Percentiles rank a stretch among this genome's conserved stretches.
phyloP scores from a whole-genome alignment of 2,329 filamentous ascomycete species.

The Coniochaeta prunicola region DNA sequence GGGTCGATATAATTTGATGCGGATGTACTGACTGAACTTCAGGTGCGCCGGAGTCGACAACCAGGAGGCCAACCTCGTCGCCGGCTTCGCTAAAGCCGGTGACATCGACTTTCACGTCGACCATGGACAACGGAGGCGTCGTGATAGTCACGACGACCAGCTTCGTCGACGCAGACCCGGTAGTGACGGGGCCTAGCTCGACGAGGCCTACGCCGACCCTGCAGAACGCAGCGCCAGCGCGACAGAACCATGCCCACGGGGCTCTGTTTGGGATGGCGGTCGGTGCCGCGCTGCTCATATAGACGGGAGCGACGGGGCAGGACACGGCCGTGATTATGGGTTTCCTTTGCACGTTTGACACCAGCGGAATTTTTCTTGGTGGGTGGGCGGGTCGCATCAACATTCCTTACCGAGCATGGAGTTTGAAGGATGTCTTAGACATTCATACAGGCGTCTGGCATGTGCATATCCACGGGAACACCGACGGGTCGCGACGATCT shows the following conservation, averaged over 20 bases:
- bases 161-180: conserved; percentile 35
- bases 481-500: background rate
- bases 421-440: background rate
- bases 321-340: background rate
- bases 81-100: conserved; percentile 20
- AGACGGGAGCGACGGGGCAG: background rate
- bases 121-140: conserved; percentile 34
- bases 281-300: conserved; percentile 10
- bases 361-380: background rate
- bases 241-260: background rate
- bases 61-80: conserved; percentile 17
- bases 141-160: conserved; percentile 42
- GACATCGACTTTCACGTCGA: conserved; percentile 36
- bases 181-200: conserved; percentile 18
- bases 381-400: background rate
- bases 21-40: background rate
- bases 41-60: conserved; percentile 20
- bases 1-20: background rate
- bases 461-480: background rate
- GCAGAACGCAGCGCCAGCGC: conserved; percentile 17
- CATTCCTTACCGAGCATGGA: background rate
- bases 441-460: background rate
- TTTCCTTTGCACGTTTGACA: background rate
- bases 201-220: conserved; percentile 24
- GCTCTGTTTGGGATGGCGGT: background rate